Base-by-base conservation (phyloP, 176 grass and related monocot species). In the Cenchrus fungigraminus region DNA sequence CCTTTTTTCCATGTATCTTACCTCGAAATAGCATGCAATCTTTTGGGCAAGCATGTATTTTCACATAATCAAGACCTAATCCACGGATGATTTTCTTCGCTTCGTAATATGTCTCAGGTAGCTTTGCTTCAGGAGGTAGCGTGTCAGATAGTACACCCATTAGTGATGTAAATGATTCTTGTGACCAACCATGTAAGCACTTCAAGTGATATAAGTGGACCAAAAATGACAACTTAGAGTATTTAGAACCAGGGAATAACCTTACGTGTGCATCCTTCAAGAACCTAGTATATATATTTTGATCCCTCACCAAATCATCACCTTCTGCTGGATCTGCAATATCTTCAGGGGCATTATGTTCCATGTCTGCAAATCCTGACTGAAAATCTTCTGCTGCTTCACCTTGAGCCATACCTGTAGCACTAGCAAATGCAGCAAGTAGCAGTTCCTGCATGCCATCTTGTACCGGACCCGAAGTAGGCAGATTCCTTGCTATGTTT, bases 31-130 rank as follows among this genome's bases (percentile, higher is more conserved):
- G 58, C 20, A 61, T 61, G 58, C 58, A 61, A 61, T 61, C 45
- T 6, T 89, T 80, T 12, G 25, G 74, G 78, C 82, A 89, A 6
- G 58, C 74, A 85, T 85, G 65, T 4, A 85, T 67, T 55, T 89
- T 85, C 45, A 6, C 3, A 63, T 83, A 83, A 4, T 37, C 43
- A 49, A 83, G 81, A 0, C 71, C 68, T 20, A 83, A 63, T 15
- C 11, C 4, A 13, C 29, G 4, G 40, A 78, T 89, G 5, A 51
- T 28, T 66, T 89, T 89, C 51, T 68, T 85, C 2, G 44, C 73
- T 58, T 68, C 56, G 68, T 85, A 75, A 19, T 7, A 70, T 0
- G 5, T 77, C 14, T 65, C 77, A 5, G 71, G 79, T 9, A 89
- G 51, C 8, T 50, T 65, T 43, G 65, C 62, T 45, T 78, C 51